These are phyloP conservation scores for Aspergillus bombycis DNA, from an alignment of 2,329 filamentous ascomycete species.

Conservation along the genomic window DNA sequence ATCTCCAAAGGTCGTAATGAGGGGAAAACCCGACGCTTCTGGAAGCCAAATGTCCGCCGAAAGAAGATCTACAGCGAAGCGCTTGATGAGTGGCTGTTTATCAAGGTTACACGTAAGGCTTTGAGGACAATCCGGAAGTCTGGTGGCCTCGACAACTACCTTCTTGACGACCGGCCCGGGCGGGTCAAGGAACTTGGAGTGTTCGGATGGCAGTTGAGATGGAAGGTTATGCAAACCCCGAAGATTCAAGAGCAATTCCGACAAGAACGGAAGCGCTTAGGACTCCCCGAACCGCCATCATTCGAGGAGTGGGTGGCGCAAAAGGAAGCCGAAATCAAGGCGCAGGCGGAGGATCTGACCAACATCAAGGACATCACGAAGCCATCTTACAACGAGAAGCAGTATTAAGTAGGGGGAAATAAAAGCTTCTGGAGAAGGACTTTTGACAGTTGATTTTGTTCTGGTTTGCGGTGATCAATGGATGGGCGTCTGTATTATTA, in stretches of 20 bases:
- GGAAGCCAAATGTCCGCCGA: constrained; percentile 53
- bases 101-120: constrained; percentile 51
- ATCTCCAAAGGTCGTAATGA: constrained; percentile 53
- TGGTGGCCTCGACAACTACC: constrained; percentile 88
- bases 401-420: constrained; percentile 23
- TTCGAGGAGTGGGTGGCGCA: constrained; percentile 50
- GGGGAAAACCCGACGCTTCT: constrained; percentile 52
- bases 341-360: constrained; percentile 40
- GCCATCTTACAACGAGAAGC: constrained; percentile 34
- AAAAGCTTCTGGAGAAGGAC: constrained; percentile 2
- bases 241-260: constrained; percentile 68
- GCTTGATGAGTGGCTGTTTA: constrained; percentile 44
- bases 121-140: constrained; percentile 71
- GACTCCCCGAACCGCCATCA: constrained; percentile 58
- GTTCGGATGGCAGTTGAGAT: constrained; percentile 86
- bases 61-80: constrained; percentile 52
- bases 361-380: constrained; percentile 39
- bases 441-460: constrained; percentile 9
- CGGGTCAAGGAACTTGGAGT: constrained; percentile 86
- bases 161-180: constrained; percentile 76
- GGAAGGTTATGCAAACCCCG: constrained; percentile 82
- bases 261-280: constrained; percentile 65
- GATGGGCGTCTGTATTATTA: constrained; percentile 26
- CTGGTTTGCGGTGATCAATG: constrained; percentile 10
- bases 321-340: constrained; percentile 42